Base-by-base conservation (phyloP, 345 rosid genomes). In the Arabidopsis suecica region DNA sequence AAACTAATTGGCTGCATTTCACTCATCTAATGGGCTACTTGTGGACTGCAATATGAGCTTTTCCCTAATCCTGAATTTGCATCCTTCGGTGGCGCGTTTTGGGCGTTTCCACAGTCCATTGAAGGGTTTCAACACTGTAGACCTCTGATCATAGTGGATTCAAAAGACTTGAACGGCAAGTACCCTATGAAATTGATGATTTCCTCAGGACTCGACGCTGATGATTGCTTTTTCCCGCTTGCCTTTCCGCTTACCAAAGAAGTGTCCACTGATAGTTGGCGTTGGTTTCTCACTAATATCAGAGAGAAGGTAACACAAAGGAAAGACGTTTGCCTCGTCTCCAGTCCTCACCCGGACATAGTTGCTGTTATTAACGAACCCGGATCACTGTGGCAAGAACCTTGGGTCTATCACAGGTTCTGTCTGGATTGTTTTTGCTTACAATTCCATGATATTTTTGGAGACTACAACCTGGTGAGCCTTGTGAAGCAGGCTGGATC, bases 281-380 rank as follows among this genome's bases (percentile, higher is more conserved):
- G 58, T 55, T 73, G 71, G 77, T 55, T 73, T 45, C 77, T 73
- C 10, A 14, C 30, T 45, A 2, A 1, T 9, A 34, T 73, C 18
- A 13, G 65, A 55, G 57, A 73, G 44, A 73, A 73, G 11, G 70
- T 73, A 1, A 63, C 70, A 30, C 61, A 61, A 7, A 63, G 70
- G 62, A 53, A 73, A 44, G 65, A 4, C 9, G 48, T 73, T 44
- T 73, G 71, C 48, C 20, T 73, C 5, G 65, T 54, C 20, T 55
- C 40, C 13, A 73, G 71, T 55, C 77, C 58, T 3, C 40, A 73
- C 40, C 57, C 56, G 0, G 77, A 64, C 71, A 73, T 73, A 64
- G 1, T 63, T 3, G 16, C 48, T 9, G 71, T 36, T 54, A 22
- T 64, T 3, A 64, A 64, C 9, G 65, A 65, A 33, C 30, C 65